Conservation (phyloP, 768 basidiomycete genomes). For the Paxillus involutus region DNA sequence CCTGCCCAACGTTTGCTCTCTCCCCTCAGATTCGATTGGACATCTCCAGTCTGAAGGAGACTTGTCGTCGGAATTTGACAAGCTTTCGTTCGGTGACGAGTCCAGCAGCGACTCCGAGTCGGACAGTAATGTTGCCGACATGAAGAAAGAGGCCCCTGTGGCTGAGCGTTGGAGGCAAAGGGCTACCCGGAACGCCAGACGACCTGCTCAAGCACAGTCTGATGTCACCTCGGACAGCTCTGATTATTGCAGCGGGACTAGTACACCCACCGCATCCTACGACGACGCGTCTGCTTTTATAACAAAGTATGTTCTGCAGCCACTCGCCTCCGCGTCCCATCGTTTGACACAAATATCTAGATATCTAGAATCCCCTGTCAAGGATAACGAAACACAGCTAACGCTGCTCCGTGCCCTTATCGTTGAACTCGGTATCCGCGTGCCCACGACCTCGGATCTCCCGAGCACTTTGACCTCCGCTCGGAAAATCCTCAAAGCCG, state of each 20-base stretch:
- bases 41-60: conserved; percentile 10
- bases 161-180: conserved; percentile 1
- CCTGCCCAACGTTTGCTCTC: conserved; percentile 11
- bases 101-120: conserved; percentile 7
- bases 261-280: conserved; percentile 19
- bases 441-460: conserved; percentile 42
- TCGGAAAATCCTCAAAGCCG: conserved; percentile 62
- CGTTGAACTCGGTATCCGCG: conserved; percentile 68
- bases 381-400: conserved; percentile 36
- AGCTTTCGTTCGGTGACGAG: conserved; percentile 14
- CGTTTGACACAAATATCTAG: conserved; percentile 9
- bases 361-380: conserved; percentile 20
- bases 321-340: neutral
- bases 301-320: conserved; percentile 16
- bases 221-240: conserved; percentile 3
- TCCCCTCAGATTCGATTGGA: conserved; percentile 7
- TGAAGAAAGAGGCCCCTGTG: neutral
- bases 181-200: conserved; percentile 1
- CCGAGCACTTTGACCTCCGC: conserved; percentile 66
- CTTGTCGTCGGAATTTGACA: conserved; percentile 13
- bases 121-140: neutral
- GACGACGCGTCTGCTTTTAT: conserved; percentile 28
- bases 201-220: conserved; percentile 1
- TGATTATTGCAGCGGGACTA: conserved; percentile 6
- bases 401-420: conserved; percentile 71